Percentiles rank a stretch among this genome's conserved stretches.
These are phyloP conservation scores for Trypanosoma cruzi DNA, from an alignment of 208 protist species.

Conservation along the genomic window DNA sequence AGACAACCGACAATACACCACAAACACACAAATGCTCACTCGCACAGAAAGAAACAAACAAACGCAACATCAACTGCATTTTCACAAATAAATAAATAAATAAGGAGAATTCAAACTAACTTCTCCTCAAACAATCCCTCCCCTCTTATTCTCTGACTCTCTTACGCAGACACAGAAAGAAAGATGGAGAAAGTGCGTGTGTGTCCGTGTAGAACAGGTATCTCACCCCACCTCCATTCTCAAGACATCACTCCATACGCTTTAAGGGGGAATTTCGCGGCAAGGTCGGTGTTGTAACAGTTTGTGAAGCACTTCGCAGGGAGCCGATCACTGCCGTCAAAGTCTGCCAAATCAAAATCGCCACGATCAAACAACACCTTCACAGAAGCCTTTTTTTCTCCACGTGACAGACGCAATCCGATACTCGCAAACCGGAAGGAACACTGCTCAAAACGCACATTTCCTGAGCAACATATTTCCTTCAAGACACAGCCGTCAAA, in stretches of 20 bases:
- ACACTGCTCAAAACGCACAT: slow-evolving; percentile 54
- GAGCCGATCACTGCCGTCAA: slow-evolving; percentile 47
- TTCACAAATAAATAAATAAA: too few species aligned
- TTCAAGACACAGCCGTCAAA: slow-evolving; percentile 63
- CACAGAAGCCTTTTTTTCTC: neutral
- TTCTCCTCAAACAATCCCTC: too few species aligned
- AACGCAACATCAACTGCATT: too few species aligned
- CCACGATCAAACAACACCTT: slow-evolving; percentile 50
- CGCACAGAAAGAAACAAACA: too few species aligned
- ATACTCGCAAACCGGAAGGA: slow-evolving; percentile 48
- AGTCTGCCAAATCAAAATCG: slow-evolving; percentile 73
- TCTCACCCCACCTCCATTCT: too few species aligned
- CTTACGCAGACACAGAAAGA: neutral
- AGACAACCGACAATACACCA: too few species aligned
- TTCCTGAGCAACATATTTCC: slow-evolving; percentile 28
- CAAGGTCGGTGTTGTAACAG: slow-evolving; percentile 59
- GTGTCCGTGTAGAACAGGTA: too few species aligned
- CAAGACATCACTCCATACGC: neutral
- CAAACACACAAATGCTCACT: too few species aligned
- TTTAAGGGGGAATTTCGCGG: slow-evolving; percentile 38
- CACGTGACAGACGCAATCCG: slow-evolving; percentile 21
- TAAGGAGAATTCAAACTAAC: too few species aligned
- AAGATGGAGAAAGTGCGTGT: too few species aligned
- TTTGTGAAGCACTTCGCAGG: slow-evolving; percentile 31
- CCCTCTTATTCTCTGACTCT: too few species aligned